Percentiles rank a stretch among this genome's conserved stretches.
These are phyloP conservation scores for Phytopythium ostracodes DNA, from an alignment of 352 stramenopile species.

Conservation along the genomic window DNA sequence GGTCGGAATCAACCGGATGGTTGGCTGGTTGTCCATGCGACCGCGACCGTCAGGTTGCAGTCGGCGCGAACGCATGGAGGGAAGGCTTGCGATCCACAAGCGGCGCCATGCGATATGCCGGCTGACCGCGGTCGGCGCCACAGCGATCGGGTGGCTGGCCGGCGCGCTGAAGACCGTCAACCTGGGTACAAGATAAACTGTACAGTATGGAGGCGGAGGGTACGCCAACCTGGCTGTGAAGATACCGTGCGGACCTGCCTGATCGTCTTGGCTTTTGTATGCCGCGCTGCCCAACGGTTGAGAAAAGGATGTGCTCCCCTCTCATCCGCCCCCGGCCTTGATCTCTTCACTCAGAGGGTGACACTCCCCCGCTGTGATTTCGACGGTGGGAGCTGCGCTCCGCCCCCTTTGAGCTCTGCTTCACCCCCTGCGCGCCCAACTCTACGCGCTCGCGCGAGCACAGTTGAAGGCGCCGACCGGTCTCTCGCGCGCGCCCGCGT, in stretches of 20 bases:
- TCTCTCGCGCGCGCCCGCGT: conserved; percentile 2
- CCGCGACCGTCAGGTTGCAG: neutral
- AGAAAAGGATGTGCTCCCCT: neutral
- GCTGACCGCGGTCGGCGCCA: neutral
- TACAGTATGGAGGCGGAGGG: neutral
- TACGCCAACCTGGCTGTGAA: neutral
- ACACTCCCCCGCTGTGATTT: conserved; percentile 1
- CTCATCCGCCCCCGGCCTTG: neutral
- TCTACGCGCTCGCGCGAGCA: neutral
- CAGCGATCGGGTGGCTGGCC: neutral
- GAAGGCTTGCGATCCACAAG: neutral
- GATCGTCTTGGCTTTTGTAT: neutral
- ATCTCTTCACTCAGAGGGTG: conserved; percentile 2
- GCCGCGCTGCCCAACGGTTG: neutral
- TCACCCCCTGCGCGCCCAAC: neutral
- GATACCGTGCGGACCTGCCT: no score
- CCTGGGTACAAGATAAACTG: neutral
- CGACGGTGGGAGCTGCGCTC: conserved; percentile 1
- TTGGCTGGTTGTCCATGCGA: neutral
- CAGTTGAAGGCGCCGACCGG: conserved; percentile 7
- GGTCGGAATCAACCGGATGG: neutral
- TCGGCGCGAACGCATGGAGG: neutral
- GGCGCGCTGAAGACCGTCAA: neutral
- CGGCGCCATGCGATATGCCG: neutral
- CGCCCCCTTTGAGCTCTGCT: neutral